Evolutionary conservation across 805 yeast genomes (phyloP), one percentile per base, ranked within the genome.

Genomic region (Phaffomyces antillensis): DNA sequence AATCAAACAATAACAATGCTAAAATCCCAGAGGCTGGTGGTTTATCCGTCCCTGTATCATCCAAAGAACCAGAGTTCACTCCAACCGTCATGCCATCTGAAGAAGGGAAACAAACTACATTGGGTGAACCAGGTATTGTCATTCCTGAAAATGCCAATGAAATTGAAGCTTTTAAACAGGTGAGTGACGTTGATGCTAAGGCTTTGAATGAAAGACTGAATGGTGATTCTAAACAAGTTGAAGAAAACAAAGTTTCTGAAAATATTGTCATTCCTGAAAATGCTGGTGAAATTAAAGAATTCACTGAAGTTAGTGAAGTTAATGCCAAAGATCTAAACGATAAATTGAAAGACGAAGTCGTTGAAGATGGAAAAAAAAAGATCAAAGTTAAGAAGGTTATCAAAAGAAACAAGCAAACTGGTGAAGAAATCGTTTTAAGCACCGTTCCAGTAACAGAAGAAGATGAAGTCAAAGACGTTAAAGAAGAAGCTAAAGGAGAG

Each of bases 101-200:
- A 25, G 72, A 67, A 50, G 66, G 66, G 17, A 50, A 65, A 37
- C 69, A 66, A 37, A 55, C 71, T 26, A 52, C 73, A 16, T 52
- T 70, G 33, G 85, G 87, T 41, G 90, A 84, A 57, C 88, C 93
- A 26, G 96, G 96, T 39, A 72, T 85, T 49, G 78, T 69, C 37
- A 62, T 84, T 50, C 74, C 83, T 40, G 56, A 67, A 36, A 75
- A 84, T 58, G 73, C 86, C 17, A 74, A 72, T 37, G 72, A 77
- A n/a, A 76, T 86, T 55, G 69, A 75, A 47, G 96, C 80, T 40
- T 83, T 88, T 58, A 63, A 66, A 39, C 75, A 79, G 52, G 71
- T 80, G 23, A 55, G 71, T 42, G 71, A 74, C 43, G 83, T 77
- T 28, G 77, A 79, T 54, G 77, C 83, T 26, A 68, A 76, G 61